Base-by-base conservation (phyloP, 768 basidiomycete genomes). In the Agaricus blazei region DNA sequence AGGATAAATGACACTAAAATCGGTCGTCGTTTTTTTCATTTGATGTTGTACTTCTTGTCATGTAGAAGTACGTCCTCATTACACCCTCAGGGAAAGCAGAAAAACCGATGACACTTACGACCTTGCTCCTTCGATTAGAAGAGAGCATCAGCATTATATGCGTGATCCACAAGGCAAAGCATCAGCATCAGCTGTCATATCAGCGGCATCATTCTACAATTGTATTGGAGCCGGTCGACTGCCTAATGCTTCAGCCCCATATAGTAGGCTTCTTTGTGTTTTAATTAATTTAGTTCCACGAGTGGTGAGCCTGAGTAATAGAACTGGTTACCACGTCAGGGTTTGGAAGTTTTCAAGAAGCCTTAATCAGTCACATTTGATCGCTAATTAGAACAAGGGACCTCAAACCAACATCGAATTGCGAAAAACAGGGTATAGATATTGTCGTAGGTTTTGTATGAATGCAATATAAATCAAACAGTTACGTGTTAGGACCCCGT, bases 291-390 rank as follows among this genome's bases (percentile, higher is more conserved):
- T n/a, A 51, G 8, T 24, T 11, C 34, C 44, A 52, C 36, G 54
- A 19, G 19, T 19, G 46, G 37, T 28, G 54, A 55, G n/a, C 47
- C 36, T 49, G 47, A 52, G 28, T 24, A 24, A 28, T 19, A 34
- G 45, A n/a, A 37, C n/a, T 27, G 14, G 26, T 37, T 26, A 19
- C 54, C 54, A 50, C 48, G 48, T 50, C 54, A 49, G 31, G 48
- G 48, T 23, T n/a, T n/a, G 23, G 48, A 49, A 56, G 54, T 56
- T 56, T 50, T 50, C 54, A 45, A 26, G 54, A 55, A 55, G 54
- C 47, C 41, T 47, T 48, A 55, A 55, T 48, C 42, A 42, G 54
- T 36, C 34, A 34, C 34, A 36, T 50, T 50, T 56, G 36, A 28
- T 23, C 40, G 43, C 38, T 44, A 49, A 56, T 49, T 44, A 54